Percentiles rank a stretch among this genome's conserved stretches.
These are phyloP conservation scores for Gossypium aridum DNA, from an alignment of 441 rosid species.

Conservation along the genomic window DNA sequence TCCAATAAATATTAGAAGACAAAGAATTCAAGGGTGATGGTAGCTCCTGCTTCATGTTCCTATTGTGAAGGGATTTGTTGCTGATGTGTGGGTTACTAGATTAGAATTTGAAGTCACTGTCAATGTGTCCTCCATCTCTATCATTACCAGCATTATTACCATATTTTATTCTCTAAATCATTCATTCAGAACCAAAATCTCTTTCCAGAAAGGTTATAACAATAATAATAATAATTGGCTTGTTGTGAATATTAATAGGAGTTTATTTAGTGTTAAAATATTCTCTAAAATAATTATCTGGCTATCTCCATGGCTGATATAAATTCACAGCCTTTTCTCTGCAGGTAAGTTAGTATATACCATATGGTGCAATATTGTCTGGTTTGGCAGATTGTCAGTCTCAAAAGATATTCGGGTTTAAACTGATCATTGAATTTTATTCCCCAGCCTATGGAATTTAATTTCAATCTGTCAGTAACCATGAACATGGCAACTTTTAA, in stretches of 20 bases:
- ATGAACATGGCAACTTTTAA: neutral
- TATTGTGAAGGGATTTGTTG: neutral
- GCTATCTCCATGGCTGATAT: neutral
- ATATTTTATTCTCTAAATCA: neutral
- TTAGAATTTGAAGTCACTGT: neutral
- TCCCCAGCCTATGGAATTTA: neutral
- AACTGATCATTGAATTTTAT: neutral
- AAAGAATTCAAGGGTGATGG: neutral
- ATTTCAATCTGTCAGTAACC: neutral
- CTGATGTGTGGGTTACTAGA: neutral
- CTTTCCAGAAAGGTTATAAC: conserved; percentile 11
- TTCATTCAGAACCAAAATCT: conserved; percentile 5
- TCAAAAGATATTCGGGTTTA: neutral
- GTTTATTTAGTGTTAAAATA: neutral
- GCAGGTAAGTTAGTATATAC: neutral
- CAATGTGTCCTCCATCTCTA: neutral
- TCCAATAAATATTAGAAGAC: neutral
- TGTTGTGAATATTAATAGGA: neutral
- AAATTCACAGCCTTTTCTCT: neutral
- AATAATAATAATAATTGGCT: neutral
- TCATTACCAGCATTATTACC: neutral
- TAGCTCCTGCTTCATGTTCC: neutral
- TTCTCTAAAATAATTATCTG: neutral
- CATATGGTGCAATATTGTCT: neutral
- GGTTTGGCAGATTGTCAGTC: neutral